These are phyloP conservation scores for Astrephomene gubernaculifera DNA, from an alignment of 139 green algal genomes.

Conservation along the genomic window DNA sequence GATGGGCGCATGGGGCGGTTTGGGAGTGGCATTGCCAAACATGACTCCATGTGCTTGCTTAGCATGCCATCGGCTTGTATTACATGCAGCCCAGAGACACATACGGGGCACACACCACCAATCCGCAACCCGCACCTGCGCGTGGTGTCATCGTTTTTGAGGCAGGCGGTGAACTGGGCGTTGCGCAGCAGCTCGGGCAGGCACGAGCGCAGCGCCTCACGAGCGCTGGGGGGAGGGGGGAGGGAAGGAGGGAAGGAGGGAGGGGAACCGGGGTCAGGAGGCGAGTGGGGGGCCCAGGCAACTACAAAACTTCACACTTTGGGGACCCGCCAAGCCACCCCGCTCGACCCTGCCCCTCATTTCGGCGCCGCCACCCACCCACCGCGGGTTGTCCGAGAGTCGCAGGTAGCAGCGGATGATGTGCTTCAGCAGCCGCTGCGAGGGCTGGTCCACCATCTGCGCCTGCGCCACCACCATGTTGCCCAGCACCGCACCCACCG, in stretches of 20 bases:
- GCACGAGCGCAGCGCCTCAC: conserved; percentile 94
- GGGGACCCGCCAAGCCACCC: too few relatives aligned
- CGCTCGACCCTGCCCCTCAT: too few relatives aligned
- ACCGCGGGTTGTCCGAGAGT: conserved; percentile 87
- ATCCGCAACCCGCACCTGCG: conserved; percentile 72
- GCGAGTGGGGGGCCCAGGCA: too few relatives aligned
- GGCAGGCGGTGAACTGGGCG: conserved; percentile 89
- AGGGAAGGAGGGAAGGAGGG: not conserved
- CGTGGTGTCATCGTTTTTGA: conserved; percentile 95
- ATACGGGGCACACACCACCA: too few relatives aligned
- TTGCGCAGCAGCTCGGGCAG: conserved; percentile 93
- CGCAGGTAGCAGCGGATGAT: conserved; percentile 99
- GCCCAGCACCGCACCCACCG: conserved; percentile 91
- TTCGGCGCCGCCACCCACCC: not conserved
- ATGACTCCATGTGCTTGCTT: too few relatives aligned
- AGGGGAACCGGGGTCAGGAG: too few relatives aligned
- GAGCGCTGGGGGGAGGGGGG: conserved; percentile 65
- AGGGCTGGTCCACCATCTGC: conserved; percentile 82
- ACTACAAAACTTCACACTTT: too few relatives aligned
- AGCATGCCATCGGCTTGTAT: too few relatives aligned
- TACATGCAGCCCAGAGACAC: too few relatives aligned
- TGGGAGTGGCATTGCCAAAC: too few relatives aligned
- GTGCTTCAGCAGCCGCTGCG: conserved; percentile 97
- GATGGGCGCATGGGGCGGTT: too few relatives aligned
- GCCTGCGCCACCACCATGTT: conserved; percentile 91